A percentile compares a stretch with the other conserved stretches of the same genome.
Evolutionary conservation across 2,329 filamentous ascomycete genomes (phyloP).

Genomic region (Botrytis deweyae): DNA sequence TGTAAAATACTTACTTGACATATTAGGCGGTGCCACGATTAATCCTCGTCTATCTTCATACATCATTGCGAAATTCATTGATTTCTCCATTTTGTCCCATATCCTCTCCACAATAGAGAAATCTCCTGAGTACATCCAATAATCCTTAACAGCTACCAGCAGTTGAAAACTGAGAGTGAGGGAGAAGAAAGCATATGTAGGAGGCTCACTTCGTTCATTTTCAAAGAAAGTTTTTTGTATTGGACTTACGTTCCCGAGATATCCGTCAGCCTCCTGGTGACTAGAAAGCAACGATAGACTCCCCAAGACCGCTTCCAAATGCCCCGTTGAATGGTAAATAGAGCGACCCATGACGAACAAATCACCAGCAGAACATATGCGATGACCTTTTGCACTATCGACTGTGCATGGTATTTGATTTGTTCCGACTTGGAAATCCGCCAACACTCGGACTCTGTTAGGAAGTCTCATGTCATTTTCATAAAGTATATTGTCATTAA

Average conservation of each 20-base stretch:
- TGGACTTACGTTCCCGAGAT: conserved; percentile 11
- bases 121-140: conserved; percentile 10
- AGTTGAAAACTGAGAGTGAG: background rate
- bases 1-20: conserved; percentile 5
- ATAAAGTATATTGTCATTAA: background rate
- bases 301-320: conserved; percentile 6
- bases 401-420: conserved; percentile 13
- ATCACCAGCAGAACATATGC: conserved; percentile 9
- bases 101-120: conserved; percentile 50
- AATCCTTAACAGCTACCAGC: conserved; percentile 12
- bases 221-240: conserved; percentile 13
- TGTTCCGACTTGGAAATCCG: conserved; percentile 10
- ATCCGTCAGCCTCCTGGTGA: background rate
- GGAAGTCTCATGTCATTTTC: conserved; percentile 7
- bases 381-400: conserved; percentile 12
- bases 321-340: conserved; percentile 3
- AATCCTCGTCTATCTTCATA: conserved; percentile 8
- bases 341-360: conserved; percentile 8
- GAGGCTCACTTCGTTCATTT: conserved; percentile 2
- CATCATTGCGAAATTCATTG: background rate
- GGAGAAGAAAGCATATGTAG: conserved; percentile 1
- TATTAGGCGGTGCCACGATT: background rate
- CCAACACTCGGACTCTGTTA: background rate
- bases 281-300: conserved; percentile 7
- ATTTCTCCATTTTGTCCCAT: conserved; percentile 37